phyloP scores from a whole-genome alignment of 139 green algal species.

The Penium margaritaceum region DNA sequence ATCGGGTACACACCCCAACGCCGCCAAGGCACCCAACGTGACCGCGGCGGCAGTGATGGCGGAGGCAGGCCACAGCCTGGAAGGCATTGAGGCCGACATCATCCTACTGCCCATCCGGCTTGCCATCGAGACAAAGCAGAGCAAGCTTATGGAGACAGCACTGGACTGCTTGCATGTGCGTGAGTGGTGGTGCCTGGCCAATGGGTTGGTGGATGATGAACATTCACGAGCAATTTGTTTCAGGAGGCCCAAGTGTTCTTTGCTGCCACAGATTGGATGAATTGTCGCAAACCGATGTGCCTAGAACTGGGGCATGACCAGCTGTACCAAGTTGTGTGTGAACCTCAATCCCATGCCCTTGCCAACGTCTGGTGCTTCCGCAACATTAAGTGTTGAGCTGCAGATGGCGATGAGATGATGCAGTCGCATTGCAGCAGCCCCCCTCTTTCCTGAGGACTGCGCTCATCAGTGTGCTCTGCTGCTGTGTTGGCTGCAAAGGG shows the following conservation, averaged over 20 bases:
- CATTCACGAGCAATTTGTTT: no score
- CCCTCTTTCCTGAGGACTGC: no score
- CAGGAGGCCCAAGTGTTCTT: no score
- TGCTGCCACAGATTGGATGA: no score
- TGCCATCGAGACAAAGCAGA: slow-evolving; percentile 40
- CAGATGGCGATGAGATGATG: no score
- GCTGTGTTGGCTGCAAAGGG: no score
- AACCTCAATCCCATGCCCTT: no score
- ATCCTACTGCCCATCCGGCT: slow-evolving; percentile 24
- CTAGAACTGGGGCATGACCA: not conserved
- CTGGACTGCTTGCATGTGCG: slow-evolving; percentile 45
- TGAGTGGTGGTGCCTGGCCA: not conserved
- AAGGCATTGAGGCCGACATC: slow-evolving; percentile 30
- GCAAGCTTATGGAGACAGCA: slow-evolving; percentile 44
- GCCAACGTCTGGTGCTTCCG: no score
- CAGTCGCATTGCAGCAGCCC: no score
- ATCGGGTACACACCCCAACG: slow-evolving; percentile 1
- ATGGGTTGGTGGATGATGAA: no score
- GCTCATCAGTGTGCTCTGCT: no score
- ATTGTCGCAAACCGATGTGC: not conserved
- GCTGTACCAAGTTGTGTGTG: not conserved
- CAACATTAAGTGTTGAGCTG: no score
- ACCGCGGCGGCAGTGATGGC: slow-evolving; percentile 34
- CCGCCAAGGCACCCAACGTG: slow-evolving; percentile 28
- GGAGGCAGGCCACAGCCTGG: slow-evolving; percentile 26